Evolutionary conservation across 2,329 filamentous ascomycete genomes (phyloP).

Genomic region (Fusarium ambrosium): DNA sequence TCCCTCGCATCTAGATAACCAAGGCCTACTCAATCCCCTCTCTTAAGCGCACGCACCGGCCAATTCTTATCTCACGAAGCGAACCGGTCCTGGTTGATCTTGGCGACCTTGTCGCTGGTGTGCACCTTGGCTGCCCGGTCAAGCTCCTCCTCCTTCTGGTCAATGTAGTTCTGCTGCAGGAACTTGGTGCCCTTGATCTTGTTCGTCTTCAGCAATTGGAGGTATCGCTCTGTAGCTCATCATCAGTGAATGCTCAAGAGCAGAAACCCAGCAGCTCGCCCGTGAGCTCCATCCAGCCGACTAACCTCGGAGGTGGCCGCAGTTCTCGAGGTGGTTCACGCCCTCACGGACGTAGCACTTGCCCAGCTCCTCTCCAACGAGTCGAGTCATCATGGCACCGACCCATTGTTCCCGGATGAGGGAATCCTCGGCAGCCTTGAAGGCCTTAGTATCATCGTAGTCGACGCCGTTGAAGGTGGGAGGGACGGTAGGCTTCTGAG

Average conservation of each 20-base stretch:
- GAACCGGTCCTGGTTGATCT: constrained; percentile 54
- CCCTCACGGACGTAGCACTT: constrained; percentile 90
- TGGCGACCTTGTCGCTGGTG: constrained; percentile 56
- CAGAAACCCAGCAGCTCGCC: neutral
- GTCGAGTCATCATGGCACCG: constrained; percentile 86
- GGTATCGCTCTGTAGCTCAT: constrained; percentile 75
- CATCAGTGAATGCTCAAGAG: constrained; percentile 28
- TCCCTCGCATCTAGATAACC: constrained; percentile 39
- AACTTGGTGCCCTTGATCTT: constrained; percentile 85
- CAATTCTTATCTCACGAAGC: constrained; percentile 43
- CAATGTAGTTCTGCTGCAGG: constrained; percentile 81
- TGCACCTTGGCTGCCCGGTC: constrained; percentile 57
- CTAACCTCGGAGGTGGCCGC: constrained; percentile 84
- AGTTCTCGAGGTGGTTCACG: constrained; percentile 91
- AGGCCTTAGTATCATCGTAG: constrained; percentile 83
- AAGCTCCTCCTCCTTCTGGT: constrained; percentile 62
- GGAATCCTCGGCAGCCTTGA: constrained; percentile 87
- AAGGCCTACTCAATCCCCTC: constrained; percentile 17
- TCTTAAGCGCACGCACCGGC: constrained; percentile 8
- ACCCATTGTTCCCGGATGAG: constrained; percentile 91
- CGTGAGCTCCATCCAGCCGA: constrained; percentile 33
- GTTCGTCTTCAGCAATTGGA: constrained; percentile 81
- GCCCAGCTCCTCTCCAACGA: constrained; percentile 85
- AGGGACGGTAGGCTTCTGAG: constrained; percentile 84
- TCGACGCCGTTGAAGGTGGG: constrained; percentile 90